Evolutionary conservation across 345 rosid genomes (phyloP), one percentile per base, ranked within the genome.

Genomic region (Boechera stricta): DNA sequence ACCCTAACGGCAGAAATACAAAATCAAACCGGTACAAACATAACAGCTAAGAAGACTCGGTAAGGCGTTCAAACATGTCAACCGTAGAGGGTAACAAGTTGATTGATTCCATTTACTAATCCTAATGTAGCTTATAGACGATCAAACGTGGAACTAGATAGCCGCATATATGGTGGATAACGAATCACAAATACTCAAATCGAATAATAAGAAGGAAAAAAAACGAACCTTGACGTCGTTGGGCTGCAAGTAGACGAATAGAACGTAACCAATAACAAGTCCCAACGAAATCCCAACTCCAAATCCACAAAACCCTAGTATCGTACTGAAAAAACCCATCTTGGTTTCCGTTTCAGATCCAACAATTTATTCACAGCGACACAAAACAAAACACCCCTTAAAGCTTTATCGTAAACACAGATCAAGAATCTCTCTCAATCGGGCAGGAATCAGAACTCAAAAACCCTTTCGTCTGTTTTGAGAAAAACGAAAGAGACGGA

Each of bases 281-380:
- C 99, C 99, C 41, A 76, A 36, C 7, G 96, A 84, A 76, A 89
- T 79, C 72, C 99, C 99, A 53, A 92, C 82, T 32, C 98, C 97
- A 60, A 95, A 92, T 67, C 99, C 99, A 55, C 84, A 88, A 6
- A 91, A 86, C 51, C 99, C 98, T 42, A 87, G 69, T 9, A 91
- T 29, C 3, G 91, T 87, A 70, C 94, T 91, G 28, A 91, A 52
- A 45, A 92, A 78, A 0, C 99, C 98, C 98, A 95, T 94, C 62
- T 52, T 44, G 55, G 31, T 42, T 18, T 7, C 15, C 56, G 69
- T 5, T 26, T 68, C 67, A 67, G 72, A 61, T 57, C 69, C 73
- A 41, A 32, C 38, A 52, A 18, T 28, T 59, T 72, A 51, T 64
- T 68, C 72, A 2, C 64, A 57, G 55, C 13, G 71, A 56, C 69